Evolutionary conservation across 441 rosid genomes (phyloP), one percentile per base, ranked within the genome.

Genomic region (Brassica balearica): DNA sequence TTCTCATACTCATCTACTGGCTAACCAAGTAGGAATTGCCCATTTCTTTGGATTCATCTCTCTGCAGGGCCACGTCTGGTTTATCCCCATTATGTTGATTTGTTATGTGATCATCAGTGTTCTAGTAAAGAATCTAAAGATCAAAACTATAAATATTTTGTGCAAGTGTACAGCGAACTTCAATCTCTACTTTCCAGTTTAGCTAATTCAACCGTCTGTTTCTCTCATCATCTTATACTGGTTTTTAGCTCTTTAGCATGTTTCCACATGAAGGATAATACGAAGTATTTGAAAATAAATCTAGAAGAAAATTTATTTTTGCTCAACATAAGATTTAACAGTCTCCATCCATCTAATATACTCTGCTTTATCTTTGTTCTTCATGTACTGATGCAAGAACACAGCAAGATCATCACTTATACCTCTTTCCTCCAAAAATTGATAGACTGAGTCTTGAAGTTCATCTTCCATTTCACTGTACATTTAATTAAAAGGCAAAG

Each of bases 391-490:
- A 78, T 92, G 98, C 85, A 95, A 89, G 87, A 95, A 92, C 78
- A 29, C 79, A 11, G 97, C 95, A 75, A 92, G 84, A 6, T 87
- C 82, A 72, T 91, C 93, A 32, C 85, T 77, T 71, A 95, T 83
- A 56, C 90, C 90, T 78, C 97, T 86, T 80, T 84, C 90, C 66
- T 92, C 97, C 85, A 92, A 76, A 81, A 83, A 91, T 0, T 74
- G 91, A 69, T 91, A 89, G 2, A 92, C 82, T 0, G 91, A 81
- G 32, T 85, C 84, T 78, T 91, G 97, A 77, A 94, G 83, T 61
- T 90, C 87, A 25, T 89, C 95, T 12, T 95, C 98, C 88, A 95
- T 78, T 41, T 87, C 95, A 84, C 98, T 92, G 89, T 36, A 73
- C 81, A 71, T 69, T 69, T 5, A 65, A 71, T 25, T 22, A 58